Evolutionary conservation across 2,329 filamentous ascomycete genomes (phyloP).

Genomic region (Beauveria rudraprayagi): DNA sequence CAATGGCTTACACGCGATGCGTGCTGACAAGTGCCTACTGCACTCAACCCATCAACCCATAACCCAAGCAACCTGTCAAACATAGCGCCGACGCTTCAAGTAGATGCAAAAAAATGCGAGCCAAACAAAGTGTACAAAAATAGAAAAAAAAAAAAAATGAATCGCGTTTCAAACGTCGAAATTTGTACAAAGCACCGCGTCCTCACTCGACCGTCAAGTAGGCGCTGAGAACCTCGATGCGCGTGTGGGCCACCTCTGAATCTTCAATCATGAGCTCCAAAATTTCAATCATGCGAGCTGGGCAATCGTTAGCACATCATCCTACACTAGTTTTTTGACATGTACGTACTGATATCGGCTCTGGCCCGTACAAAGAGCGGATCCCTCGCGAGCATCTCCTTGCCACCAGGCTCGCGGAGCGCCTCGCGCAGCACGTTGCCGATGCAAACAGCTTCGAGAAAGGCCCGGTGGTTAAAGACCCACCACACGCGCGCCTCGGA

Average conservation of each 20-base stretch:
- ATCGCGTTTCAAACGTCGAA: background rate
- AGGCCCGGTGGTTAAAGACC: conserved; percentile 76
- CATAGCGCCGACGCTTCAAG: conserved; percentile 13
- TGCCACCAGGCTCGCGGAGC: conserved; percentile 35
- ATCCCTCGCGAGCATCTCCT: conserved; percentile 41
- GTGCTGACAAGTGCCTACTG: background rate
- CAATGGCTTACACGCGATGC: conserved; percentile 2
- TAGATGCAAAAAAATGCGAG: conserved; percentile 3
- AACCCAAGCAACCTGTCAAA: conserved; percentile 5
- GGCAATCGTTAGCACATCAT: conserved; percentile 4
- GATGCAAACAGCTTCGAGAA: conserved; percentile 66
- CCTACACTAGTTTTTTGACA: background rate
- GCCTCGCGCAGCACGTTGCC: conserved; percentile 50
- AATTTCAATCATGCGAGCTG: conserved; percentile 56
- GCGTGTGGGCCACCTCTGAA: conserved; percentile 50
- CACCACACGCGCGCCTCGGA: conserved; percentile 73
- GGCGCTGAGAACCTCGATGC: conserved; percentile 50
- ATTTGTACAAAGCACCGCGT: background rate
- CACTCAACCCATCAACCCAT: background rate
- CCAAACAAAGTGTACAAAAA: background rate
- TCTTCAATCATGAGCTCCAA: conserved; percentile 52
- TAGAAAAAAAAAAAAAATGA: background rate
- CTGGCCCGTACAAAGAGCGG: conserved; percentile 52
- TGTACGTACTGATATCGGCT: conserved; percentile 50
- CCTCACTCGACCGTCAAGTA: conserved; percentile 29